Evolutionary conservation across 768 basidiomycete genomes (phyloP).

Genomic region (Inosperma sp.): DNA sequence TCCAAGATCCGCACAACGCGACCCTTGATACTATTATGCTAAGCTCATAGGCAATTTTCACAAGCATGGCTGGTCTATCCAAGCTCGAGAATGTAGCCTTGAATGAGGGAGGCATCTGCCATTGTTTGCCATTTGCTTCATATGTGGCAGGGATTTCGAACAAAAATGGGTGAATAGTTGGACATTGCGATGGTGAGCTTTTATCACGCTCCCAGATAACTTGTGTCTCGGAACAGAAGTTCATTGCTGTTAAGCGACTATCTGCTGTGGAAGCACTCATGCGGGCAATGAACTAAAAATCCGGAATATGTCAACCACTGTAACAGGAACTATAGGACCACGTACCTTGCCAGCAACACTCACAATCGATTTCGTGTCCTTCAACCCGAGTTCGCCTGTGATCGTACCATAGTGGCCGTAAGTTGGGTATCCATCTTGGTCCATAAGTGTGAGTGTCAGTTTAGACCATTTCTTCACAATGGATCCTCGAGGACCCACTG

Average conservation of each 20-base stretch:
- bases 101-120: slow-evolving; percentile 37
- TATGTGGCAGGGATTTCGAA: slow-evolving; percentile 34
- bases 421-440: slow-evolving; percentile 34
- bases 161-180: slow-evolving; percentile 36
- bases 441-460: slow-evolving; percentile 34
- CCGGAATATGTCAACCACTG: not conserved
- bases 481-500: slow-evolving; percentile 19
- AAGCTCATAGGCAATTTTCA: slow-evolving; percentile 33
- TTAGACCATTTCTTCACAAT: slow-evolving; percentile 32
- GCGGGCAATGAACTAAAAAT: slow-evolving; percentile 33
- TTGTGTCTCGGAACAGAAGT: slow-evolving; percentile 27
- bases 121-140: slow-evolving; percentile 24
- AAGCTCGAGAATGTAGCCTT: slow-evolving; percentile 32
- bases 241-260: slow-evolving; percentile 26
- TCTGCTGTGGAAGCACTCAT: slow-evolving; percentile 34
- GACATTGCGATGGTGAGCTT: slow-evolving; percentile 25
- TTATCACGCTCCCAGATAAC: slow-evolving; percentile 30
- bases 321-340: slow-evolving; percentile 3
- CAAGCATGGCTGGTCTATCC: slow-evolving; percentile 31
- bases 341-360: slow-evolving; percentile 37
- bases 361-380: slow-evolving; percentile 26
- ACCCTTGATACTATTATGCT: slow-evolving; percentile 30
- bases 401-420: slow-evolving; percentile 35
- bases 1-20: slow-evolving; percentile 32
- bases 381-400: slow-evolving; percentile 34